These are phyloP conservation scores for Curvularia hawaiiensis DNA, from an alignment of 2,329 filamentous ascomycete species.

Conservation along the genomic window DNA sequence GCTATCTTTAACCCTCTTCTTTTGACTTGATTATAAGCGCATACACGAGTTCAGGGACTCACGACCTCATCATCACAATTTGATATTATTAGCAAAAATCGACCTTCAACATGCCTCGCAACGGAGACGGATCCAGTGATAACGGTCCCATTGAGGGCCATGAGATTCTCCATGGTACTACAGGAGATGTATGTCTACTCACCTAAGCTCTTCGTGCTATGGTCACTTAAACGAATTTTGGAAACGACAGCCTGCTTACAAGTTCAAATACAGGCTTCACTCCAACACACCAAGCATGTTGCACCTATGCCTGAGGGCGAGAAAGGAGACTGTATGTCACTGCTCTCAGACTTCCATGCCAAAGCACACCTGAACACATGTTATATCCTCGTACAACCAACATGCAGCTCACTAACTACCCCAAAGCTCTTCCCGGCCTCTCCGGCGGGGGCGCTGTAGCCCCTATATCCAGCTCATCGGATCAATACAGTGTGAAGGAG, in stretches of 20 bases:
- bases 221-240: not conserved
- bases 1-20: not conserved
- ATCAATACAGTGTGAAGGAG: constrained; percentile 7
- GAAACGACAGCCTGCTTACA: not conserved
- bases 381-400: not conserved
- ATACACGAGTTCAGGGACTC: not conserved
- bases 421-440: constrained; percentile 18
- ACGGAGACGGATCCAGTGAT: constrained; percentile 49
- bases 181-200: constrained; percentile 39
- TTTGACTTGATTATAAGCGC: not conserved
- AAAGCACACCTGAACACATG: not conserved
- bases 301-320: constrained; percentile 43
- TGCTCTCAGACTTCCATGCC: not conserved
- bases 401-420: not conserved
- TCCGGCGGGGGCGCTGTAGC: constrained; percentile 16
- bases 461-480: constrained; percentile 5
- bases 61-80: not conserved
- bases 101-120: constrained; percentile 44
- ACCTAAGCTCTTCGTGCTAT: too few relatives aligned
- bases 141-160: constrained; percentile 48
- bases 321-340: constrained; percentile 37
- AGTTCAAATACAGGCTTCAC: constrained; percentile 20
- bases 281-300: constrained; percentile 45
- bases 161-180: constrained; percentile 46
- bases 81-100: not conserved